Percentiles rank a stretch among this genome's conserved stretches.
These are phyloP conservation scores for Panicum virgatum DNA, from an alignment of 202 grass and related monocot species.

Conservation along the genomic window DNA sequence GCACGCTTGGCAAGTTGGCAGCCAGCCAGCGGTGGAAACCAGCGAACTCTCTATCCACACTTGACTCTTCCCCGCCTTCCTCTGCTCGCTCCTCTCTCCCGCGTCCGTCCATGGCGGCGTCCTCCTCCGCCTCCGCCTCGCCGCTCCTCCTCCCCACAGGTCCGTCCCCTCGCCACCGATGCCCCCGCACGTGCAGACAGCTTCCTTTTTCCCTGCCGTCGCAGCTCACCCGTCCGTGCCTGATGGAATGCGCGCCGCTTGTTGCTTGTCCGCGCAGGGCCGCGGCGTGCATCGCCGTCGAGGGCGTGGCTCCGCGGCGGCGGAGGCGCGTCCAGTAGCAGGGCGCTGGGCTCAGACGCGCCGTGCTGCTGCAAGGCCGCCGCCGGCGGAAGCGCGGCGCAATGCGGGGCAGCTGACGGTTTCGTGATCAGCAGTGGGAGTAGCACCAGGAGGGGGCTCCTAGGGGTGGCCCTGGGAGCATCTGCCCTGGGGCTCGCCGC, in stretches of 20 bases:
- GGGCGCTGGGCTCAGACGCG: neutral
- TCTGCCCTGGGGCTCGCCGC: slow-evolving; percentile 37
- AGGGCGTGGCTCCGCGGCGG: slow-evolving; percentile 5
- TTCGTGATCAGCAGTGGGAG: neutral
- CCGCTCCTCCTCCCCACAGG: slow-evolving; percentile 59
- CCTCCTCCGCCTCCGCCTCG: slow-evolving; percentile 42
- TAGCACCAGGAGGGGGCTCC: slow-evolving; percentile 42
- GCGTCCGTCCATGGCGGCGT: slow-evolving; percentile 33
- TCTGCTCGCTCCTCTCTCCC: neutral
- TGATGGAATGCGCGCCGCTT: neutral
- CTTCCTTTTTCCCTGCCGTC: neutral
- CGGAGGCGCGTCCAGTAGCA: neutral
- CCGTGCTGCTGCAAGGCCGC: slow-evolving; percentile 20
- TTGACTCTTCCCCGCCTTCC: neutral
- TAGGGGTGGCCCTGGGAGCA: slow-evolving; percentile 47
- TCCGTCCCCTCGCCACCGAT: neutral
- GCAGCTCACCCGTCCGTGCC: neutral
- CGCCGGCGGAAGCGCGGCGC: neutral
- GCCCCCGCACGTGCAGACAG: neutral
- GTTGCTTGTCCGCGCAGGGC: neutral
- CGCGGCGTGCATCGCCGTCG: neutral
- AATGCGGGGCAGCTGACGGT: neutral
- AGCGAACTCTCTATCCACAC: slow-evolving; percentile 38
- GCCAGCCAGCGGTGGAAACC: slow-evolving; percentile 38
- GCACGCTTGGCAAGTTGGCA: neutral